Conservation (phyloP, 768 basidiomycete genomes). For the Tricholoma saponaceum region DNA sequence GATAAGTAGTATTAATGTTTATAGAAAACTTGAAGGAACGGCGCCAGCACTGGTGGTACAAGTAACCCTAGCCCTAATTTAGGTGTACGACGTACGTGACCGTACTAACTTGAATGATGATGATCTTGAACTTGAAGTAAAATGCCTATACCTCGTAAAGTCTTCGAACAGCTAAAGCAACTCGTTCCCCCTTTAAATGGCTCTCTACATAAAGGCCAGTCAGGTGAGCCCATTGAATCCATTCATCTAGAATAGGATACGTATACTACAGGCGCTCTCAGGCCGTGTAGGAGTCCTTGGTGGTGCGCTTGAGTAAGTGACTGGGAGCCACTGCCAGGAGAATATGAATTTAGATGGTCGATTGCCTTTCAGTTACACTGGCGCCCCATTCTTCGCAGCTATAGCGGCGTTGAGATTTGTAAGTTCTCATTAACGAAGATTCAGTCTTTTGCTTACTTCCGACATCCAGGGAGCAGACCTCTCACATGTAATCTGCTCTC, state of each 20-base stretch:
- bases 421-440: conserved; percentile 24
- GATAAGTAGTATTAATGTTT: too few species aligned
- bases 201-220: conserved; percentile 92
- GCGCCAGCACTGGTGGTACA: too few species aligned
- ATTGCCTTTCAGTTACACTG: conserved; percentile 69
- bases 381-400: conserved; percentile 94
- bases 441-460: neutral
- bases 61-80: neutral
- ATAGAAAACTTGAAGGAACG: too few species aligned
- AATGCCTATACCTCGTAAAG: conserved; percentile 60
- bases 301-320: conserved; percentile 85
- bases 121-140: neutral
- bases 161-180: conserved; percentile 70
- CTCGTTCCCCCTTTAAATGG: conserved; percentile 90
- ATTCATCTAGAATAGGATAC: neutral
- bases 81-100: neutral
- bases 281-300: conserved; percentile 93
- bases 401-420: conserved; percentile 88
- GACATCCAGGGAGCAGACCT: conserved; percentile 77
- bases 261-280: conserved; percentile 17
- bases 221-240: conserved; percentile 44
- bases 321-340: neutral
- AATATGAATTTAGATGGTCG: neutral
- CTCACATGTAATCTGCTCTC: conserved; percentile 96
- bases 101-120: too few species aligned